phyloP scores from a whole-genome alignment of 768 basidiomycete genomes.

The Boletus patriciae region DNA sequence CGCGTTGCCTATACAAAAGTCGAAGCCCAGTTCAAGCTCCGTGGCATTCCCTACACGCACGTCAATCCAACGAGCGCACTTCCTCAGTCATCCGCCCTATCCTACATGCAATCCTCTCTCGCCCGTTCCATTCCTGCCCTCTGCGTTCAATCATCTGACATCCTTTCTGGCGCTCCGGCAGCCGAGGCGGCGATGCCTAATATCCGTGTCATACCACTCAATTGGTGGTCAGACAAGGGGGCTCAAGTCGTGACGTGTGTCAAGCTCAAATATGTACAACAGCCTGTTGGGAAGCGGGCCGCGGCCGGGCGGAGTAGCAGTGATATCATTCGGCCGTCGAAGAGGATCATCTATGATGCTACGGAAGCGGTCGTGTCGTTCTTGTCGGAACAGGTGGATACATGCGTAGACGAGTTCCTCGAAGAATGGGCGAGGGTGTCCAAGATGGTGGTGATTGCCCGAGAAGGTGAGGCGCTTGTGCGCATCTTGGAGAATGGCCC shows the following conservation, averaged over 20 bases:
- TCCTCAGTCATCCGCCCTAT: conserved; percentile 45
- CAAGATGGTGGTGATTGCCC: conserved; percentile 91
- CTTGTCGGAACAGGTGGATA: conserved; percentile 80
- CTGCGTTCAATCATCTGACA: conserved; percentile 78
- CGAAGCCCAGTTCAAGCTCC: conserved; percentile 82
- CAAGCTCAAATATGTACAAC: conserved; percentile 87
- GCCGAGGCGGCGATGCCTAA: conserved; percentile 93
- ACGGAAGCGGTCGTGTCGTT: conserved; percentile 88
- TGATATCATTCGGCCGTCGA: conserved; percentile 74
- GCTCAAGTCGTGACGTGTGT: conserved; percentile 87
- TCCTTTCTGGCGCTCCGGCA: conserved; percentile 79
- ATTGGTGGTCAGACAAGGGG: conserved; percentile 88
- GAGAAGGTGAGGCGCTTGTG: conserved; percentile 60
- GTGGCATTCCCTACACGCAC: conserved; percentile 73
- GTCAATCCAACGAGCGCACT: conserved; percentile 58
- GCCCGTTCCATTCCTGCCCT: conserved; percentile 79
- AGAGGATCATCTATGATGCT: conserved; percentile 87
- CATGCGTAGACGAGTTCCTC: conserved; percentile 86
- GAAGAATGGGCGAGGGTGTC: conserved; percentile 93
- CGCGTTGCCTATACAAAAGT: conserved; percentile 89
- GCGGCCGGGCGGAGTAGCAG: conserved; percentile 50
- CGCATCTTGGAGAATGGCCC: not conserved
- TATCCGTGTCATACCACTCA: conserved; percentile 82
- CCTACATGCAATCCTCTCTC: conserved; percentile 67
- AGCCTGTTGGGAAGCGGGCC: conserved; percentile 71